Evolutionary conservation across 2,329 filamentous ascomycete species (phyloP).

Genomic region (Fusarium anguioides): DNA sequence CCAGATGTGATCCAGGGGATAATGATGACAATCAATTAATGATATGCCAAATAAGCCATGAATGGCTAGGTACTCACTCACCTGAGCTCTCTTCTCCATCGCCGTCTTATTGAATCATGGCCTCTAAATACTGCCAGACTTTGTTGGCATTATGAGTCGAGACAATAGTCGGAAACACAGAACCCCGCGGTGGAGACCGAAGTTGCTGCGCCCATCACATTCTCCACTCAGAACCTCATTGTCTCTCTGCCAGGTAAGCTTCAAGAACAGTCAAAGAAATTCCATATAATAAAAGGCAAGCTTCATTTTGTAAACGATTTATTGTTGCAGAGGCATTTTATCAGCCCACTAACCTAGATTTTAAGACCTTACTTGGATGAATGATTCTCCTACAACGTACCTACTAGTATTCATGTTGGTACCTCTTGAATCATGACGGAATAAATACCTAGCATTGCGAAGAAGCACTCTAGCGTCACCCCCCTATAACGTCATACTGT

Average conservation of each 20-base stretch:
- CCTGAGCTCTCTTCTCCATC: constrained; percentile 55
- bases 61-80: constrained; percentile 43
- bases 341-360: too few relatives aligned
- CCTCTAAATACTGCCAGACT: constrained; percentile 28
- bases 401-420: too few relatives aligned
- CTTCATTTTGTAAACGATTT: too few relatives aligned
- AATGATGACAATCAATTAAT: too few relatives aligned
- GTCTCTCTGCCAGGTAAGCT: too few relatives aligned
- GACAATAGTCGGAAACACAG: background rate
- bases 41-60: background rate
- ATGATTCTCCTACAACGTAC: too few relatives aligned
- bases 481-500: background rate
- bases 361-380: too few relatives aligned
- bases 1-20: background rate
- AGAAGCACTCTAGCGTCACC: too few relatives aligned
- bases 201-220: constrained; percentile 14
- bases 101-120: constrained; percentile 41
- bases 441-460: too few relatives aligned
- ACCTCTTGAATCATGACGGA: too few relatives aligned
- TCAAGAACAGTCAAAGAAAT: background rate
- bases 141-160: constrained; percentile 15
- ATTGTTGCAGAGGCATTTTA: too few relatives aligned
- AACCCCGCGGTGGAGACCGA: constrained; percentile 35
- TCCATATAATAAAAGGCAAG: background rate
- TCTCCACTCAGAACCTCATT: constrained; percentile 31